These are phyloP conservation scores for Zoysia japonica DNA, from an alignment of 176 grass and related monocot species.

Conservation along the genomic window DNA sequence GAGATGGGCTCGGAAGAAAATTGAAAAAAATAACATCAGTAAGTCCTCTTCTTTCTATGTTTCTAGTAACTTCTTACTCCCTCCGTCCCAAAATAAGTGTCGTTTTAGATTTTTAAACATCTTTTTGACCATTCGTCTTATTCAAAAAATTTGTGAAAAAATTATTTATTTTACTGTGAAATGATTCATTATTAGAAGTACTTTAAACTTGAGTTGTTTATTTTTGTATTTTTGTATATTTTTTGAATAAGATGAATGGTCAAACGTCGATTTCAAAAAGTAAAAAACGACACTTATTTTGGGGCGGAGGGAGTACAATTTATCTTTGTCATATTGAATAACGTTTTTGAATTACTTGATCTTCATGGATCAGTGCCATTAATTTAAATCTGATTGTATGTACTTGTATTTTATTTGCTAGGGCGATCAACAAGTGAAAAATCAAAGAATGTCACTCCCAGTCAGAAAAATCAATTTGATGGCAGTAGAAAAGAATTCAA, in stretches of 20 bases:
- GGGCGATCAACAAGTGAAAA: slow-evolving; percentile 70
- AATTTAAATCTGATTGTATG: slow-evolving; percentile 4
- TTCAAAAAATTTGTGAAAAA: no score
- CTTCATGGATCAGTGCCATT: background rate
- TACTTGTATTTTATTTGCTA: slow-evolving; percentile 48
- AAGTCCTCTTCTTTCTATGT: slow-evolving; percentile 39
- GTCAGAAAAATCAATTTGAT: slow-evolving; percentile 87
- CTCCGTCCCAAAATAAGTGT: no score
- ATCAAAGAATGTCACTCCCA: slow-evolving; percentile 51
- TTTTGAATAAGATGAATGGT: no score
- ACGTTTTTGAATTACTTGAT: slow-evolving; percentile 32
- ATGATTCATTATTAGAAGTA: no score
- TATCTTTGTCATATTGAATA: slow-evolving; percentile 27
- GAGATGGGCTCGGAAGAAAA: slow-evolving; percentile 80
- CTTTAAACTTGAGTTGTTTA: no score
- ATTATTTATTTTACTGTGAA: no score
- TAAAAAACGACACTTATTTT: no score
- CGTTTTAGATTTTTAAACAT: no score
- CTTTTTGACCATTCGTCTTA: no score
- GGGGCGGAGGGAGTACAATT: background rate
- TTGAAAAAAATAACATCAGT: slow-evolving; percentile 70
- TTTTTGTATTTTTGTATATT: no score
- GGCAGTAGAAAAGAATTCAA: slow-evolving; percentile 95
- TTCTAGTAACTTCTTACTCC: slow-evolving; percentile 1
- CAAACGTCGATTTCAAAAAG: no score